These are phyloP conservation scores for Fraxinus pennsylvanica DNA, from an alignment of 257 asterid species.

Conservation along the genomic window DNA sequence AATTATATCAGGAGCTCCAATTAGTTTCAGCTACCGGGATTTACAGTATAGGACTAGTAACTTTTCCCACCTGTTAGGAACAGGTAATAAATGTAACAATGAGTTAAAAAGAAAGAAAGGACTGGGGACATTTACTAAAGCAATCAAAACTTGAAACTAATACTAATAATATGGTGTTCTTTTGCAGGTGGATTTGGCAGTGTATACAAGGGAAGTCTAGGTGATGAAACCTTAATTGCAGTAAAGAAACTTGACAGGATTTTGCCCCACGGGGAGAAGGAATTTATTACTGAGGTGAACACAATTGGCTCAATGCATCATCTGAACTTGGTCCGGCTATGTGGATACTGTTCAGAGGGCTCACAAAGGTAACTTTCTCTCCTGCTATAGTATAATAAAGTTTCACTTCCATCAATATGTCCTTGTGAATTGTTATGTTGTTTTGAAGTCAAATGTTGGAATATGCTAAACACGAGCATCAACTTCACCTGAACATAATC, in stretches of 20 bases:
- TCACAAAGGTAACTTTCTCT: slow-evolving; percentile 47
- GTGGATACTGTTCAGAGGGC: slow-evolving; percentile 86
- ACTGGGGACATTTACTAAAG: not conserved
- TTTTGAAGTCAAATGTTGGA: not conserved
- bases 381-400: not conserved
- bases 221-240: slow-evolving; percentile 72
- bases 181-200: slow-evolving; percentile 89
- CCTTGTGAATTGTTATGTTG: not conserved
- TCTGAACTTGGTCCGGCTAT: slow-evolving; percentile 77
- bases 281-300: slow-evolving; percentile 83
- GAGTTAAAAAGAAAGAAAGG: not conserved
- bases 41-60: slow-evolving; percentile 60
- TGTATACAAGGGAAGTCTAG: slow-evolving; percentile 75
- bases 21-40: slow-evolving; percentile 70
- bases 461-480: slow-evolving; percentile 3
- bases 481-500: not conserved
- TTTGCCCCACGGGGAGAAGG: slow-evolving; percentile 84
- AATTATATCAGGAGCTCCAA: slow-evolving; percentile 70
- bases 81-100: slow-evolving; percentile 45
- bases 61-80: slow-evolving; percentile 73
- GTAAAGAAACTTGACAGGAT: slow-evolving; percentile 85
- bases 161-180: slow-evolving; percentile 3
- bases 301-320: slow-evolving; percentile 95
- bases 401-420: not conserved
- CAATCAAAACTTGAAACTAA: not conserved